phyloP scores from a whole-genome alignment of 352 stramenopile species.

The Pythium rishiriense region DNA sequence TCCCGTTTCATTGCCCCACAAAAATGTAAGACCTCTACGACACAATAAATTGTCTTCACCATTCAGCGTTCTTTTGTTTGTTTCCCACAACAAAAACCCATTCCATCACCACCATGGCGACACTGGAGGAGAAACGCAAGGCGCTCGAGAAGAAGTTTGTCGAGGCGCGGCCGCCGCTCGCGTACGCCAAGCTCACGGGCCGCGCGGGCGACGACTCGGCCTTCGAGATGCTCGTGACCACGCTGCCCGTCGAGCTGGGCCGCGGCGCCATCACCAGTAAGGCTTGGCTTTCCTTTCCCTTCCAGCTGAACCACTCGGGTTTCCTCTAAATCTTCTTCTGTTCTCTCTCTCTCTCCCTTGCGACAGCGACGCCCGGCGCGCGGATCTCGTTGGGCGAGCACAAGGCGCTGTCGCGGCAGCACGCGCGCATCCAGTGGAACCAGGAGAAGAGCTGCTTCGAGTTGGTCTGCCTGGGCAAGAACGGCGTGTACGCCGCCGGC shows the following conservation, averaged over 20 bases:
- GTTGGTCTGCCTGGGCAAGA: conserved; percentile 78
- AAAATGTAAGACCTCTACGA: too few species aligned
- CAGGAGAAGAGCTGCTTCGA: conserved; percentile 74
- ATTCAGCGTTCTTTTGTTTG: neutral
- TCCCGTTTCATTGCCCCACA: too few species aligned
- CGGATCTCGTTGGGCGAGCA: conserved; percentile 75
- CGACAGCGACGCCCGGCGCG: conserved; percentile 37
- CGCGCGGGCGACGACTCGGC: conserved; percentile 55
- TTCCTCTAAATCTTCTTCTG: too few species aligned
- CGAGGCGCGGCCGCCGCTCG: conserved; percentile 72
- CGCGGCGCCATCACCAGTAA: conserved; percentile 49
- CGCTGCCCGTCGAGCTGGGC: conserved; percentile 72
- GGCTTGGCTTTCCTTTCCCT: too few species aligned
- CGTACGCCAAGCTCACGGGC: conserved; percentile 77
- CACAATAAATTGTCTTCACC: conserved; percentile 5
- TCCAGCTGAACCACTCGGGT: too few species aligned
- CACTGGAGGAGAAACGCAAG: conserved; percentile 69
- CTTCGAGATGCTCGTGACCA: conserved; percentile 80
- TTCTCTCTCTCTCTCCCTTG: neutral
- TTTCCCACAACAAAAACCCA: neutral
- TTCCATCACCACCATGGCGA: conserved; percentile 25
- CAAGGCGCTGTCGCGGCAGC: conserved; percentile 74
- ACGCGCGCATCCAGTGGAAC: conserved; percentile 82
- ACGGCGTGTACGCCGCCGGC: conserved; percentile 72
- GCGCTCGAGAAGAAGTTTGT: conserved; percentile 78